Evolutionary conservation across 2,329 filamentous ascomycete genomes (phyloP), one percentile per base, ranked within the genome.

Genomic region (Aspergillus costaricaensis): DNA sequence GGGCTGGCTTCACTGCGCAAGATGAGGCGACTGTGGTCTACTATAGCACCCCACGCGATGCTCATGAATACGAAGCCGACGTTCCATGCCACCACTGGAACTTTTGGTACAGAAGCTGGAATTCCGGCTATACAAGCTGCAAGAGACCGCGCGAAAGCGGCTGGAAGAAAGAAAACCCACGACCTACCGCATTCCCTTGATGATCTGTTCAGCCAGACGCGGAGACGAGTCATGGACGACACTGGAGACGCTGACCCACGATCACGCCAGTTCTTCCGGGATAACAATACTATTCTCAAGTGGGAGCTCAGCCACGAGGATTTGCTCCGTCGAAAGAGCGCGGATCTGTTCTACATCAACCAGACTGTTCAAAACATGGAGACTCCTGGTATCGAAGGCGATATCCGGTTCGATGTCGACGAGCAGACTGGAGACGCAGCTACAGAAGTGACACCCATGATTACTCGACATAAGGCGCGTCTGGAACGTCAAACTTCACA

Each of bases 41-140:
- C 61, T 38, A 64, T 72, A 43, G 67, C 65, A 2, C 67, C 70
- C 4, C 69, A 72, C 62, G 65, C 71, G 10, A 76, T 77, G 67
- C 57, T 80, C 21, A 77, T 79, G 70, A 73, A 70, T 49, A 72
- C 78, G 17, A 63, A 62, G 14, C 77, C 79, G 51, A 57, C 60
- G 1, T 82, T 80, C 64, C 71, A 81, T 59, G 30, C 66, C 8
- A 60, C 63, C 3, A 79, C 68, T 32, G 80, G 81, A 4, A 83
- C 81, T 0, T 82, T 82, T 65, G 78, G 76, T 2, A 82, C 80
- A 0, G 70, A 77, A n/a, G 73, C 74, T 55, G 66, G 65, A 23
- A 52, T 69, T n/a, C 59, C 63, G 60, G 60, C 64, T 32, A 39
- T 60, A 32, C 55, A 52, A 32, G 63, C 49, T 36, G 47, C 55